Conservation (phyloP, 2,329 filamentous ascomycete genomes). For the Fusarium sp. region DNA sequence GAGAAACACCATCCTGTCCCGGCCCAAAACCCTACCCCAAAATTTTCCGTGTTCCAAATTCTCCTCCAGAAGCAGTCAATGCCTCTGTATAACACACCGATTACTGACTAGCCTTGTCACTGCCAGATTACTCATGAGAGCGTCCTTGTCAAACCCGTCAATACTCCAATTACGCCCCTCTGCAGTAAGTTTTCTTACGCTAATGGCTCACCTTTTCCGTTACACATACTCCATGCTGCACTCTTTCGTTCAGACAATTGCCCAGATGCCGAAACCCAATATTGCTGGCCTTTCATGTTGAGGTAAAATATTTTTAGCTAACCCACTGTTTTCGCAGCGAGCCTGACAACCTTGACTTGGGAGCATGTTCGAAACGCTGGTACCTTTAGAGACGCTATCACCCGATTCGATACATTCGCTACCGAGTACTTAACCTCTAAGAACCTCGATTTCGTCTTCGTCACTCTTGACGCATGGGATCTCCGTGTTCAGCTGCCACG, state of each 20-base stretch:
- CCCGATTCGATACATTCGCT: constrained; percentile 92
- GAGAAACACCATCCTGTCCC: constrained; percentile 50
- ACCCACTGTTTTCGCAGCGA: constrained; percentile 68
- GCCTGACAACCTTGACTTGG: constrained; percentile 97
- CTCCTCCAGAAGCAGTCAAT: background rate
- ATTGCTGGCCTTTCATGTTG: background rate
- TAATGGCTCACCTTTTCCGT: constrained; percentile 31
- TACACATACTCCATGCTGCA: constrained; percentile 32
- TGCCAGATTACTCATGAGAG: constrained; percentile 90
- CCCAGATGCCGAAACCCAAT: constrained; percentile 14
- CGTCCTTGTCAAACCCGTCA: constrained; percentile 96
- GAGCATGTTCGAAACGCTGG: constrained; percentile 98
- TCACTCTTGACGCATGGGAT: constrained; percentile 98
- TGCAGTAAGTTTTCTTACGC: constrained; percentile 81
- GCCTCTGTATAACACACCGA: background rate
- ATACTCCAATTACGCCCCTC: constrained; percentile 96
- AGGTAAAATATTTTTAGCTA: constrained; percentile 26
- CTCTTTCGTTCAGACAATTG: constrained; percentile 26
- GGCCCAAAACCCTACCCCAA: background rate
- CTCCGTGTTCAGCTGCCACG: constrained; percentile 96
- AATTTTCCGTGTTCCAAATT: constrained; percentile 4
- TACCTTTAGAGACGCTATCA: constrained; percentile 96
- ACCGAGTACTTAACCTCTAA: constrained; percentile 90
- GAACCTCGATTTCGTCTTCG: constrained; percentile 97
- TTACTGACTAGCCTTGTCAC: constrained; percentile 26